phyloP scores from a whole-genome alignment of 2,329 filamentous ascomycete genomes.

The Hypocreales sp. region DNA sequence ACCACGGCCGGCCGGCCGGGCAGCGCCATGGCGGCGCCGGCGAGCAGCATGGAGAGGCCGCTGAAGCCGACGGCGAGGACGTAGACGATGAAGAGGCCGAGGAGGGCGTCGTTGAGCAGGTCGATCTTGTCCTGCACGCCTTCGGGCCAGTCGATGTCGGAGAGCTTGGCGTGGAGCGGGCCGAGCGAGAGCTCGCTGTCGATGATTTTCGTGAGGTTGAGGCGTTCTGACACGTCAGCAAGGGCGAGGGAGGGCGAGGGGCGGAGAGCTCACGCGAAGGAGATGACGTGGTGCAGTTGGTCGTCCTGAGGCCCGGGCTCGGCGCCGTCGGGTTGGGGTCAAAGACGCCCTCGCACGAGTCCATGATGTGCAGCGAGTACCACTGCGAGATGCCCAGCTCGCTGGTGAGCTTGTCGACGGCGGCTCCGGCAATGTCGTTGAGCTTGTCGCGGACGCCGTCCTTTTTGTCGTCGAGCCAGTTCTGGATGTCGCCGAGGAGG shows the following conservation, averaged over 20 bases:
- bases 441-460: conserved; percentile 20
- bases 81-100: conserved; percentile 33
- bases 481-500: conserved; percentile 13
- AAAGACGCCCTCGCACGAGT: conserved; percentile 28
- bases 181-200: conserved; percentile 29
- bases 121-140: conserved; percentile 30
- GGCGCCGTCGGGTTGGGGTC: conserved; percentile 24
- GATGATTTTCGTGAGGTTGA: conserved; percentile 32
- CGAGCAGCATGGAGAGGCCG: conserved; percentile 26
- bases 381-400: conserved; percentile 32
- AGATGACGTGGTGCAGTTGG: conserved; percentile 25
- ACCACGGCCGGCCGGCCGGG: conserved; percentile 10
- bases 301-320: conserved; percentile 23
- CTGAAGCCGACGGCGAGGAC: conserved; percentile 25
- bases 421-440: conserved; percentile 22
- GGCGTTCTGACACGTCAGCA: conserved; percentile 11
- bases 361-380: conserved; percentile 35
- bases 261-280: conserved; percentile 18
- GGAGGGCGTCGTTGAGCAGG: conserved; percentile 30
- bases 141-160: conserved; percentile 27
- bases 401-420: conserved; percentile 23
- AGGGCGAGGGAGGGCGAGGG: neutral
- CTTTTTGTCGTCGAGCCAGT: conserved; percentile 15
- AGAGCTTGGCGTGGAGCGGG: conserved; percentile 26
- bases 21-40: conserved; percentile 19